A percentile compares a stretch with the other conserved stretches of the same genome.
Conservation (phyloP, 306 rosid species). For the Canavalia ensiformis region DNA sequence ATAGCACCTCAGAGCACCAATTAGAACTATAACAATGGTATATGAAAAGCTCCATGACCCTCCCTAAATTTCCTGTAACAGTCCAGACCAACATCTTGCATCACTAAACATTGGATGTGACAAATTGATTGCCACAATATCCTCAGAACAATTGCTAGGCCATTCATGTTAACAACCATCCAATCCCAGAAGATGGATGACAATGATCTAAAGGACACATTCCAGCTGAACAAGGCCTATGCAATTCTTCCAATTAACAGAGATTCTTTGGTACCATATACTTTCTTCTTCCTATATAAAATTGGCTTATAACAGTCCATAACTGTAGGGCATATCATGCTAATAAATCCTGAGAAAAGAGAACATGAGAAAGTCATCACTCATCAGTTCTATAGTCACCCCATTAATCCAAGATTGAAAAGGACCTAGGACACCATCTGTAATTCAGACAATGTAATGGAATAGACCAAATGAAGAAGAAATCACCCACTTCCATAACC, state of each 20-base stretch:
- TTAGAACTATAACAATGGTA: slow-evolving; percentile 43
- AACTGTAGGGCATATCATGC: slow-evolving; percentile 53
- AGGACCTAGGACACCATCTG: slow-evolving; percentile 64
- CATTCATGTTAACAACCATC: slow-evolving; percentile 47
- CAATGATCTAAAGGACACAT: slow-evolving; percentile 55
- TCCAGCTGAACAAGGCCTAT: slow-evolving; percentile 49
- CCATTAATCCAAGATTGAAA: slow-evolving; percentile 53
- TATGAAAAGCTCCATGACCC: slow-evolving; percentile 40
- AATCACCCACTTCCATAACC: slow-evolving; percentile 52
- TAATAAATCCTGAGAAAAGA: slow-evolving; percentile 57
- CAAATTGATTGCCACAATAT: slow-evolving; percentile 44
- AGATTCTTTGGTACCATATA: slow-evolving; percentile 55
- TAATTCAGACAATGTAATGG: slow-evolving; percentile 59
- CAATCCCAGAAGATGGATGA: slow-evolving; percentile 53
- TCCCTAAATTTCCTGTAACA: slow-evolving; percentile 53
- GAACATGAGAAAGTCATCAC: slow-evolving; percentile 56
- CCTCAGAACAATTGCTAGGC: slow-evolving; percentile 52
- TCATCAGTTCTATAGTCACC: slow-evolving; percentile 55
- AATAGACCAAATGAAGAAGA: slow-evolving; percentile 61
- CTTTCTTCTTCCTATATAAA: slow-evolving; percentile 57
- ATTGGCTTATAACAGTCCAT: slow-evolving; percentile 55
- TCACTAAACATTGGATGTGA: slow-evolving; percentile 47
- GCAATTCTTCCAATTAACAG: slow-evolving; percentile 54
- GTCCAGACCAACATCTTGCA: slow-evolving; percentile 46
- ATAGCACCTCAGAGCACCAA: slow-evolving; percentile 46